These are phyloP conservation scores for Medicago lupulina DNA, from an alignment of 306 rosid species.

Conservation along the genomic window DNA sequence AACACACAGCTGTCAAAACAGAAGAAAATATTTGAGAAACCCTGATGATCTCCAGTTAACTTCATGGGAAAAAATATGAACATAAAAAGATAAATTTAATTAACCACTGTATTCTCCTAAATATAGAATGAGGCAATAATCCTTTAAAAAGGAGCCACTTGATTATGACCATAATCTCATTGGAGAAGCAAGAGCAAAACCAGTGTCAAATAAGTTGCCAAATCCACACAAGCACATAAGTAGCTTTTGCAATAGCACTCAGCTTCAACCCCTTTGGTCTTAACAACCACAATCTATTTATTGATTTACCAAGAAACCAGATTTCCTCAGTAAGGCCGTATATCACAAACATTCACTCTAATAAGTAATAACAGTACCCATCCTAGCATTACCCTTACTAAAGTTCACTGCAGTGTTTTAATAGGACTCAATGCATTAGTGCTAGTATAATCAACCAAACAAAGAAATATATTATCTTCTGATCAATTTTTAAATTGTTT, in stretches of 20 bases:
- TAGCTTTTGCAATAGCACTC: background rate
- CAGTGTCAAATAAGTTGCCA: background rate
- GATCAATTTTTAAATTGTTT: background rate
- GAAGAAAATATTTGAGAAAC: conserved; percentile 33
- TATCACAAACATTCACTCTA: background rate
- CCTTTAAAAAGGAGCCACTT: background rate
- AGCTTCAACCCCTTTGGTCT: background rate
- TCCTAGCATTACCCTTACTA: background rate
- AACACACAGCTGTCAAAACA: conserved; percentile 16
- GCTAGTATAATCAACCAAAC: conserved; percentile 1
- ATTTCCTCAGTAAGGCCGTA: background rate
- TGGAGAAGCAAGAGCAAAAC: conserved; percentile 9
- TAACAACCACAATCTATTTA: background rate
- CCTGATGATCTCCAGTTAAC: conserved; percentile 9
- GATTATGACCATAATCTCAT: background rate
- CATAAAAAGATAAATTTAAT: conserved; percentile 22
- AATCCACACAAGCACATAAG: background rate
- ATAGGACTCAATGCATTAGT: conserved; percentile 8
- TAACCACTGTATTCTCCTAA: conserved; percentile 27
- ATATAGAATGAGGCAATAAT: conserved; percentile 19
- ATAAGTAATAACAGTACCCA: background rate
- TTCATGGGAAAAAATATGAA: conserved; percentile 16
- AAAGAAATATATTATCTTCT: background rate
- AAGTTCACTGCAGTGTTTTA: background rate
- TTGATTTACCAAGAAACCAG: background rate